These are phyloP conservation scores for Stagonosporopsis cucurbitacearum DNA, from an alignment of 2,329 filamentous ascomycete species.

Conservation along the genomic window DNA sequence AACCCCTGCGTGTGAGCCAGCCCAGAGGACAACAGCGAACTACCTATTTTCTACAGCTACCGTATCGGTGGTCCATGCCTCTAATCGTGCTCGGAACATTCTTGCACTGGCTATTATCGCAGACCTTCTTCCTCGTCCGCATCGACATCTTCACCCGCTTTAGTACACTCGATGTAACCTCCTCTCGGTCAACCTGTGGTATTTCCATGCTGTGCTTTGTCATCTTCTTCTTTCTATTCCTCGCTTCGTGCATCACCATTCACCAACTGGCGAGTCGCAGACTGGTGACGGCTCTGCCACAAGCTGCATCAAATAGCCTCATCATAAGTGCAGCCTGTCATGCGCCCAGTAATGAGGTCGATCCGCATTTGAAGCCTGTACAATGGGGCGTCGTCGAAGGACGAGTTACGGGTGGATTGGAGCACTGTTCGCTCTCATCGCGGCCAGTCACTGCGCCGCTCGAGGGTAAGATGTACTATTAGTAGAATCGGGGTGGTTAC, in stretches of 20 bases:
- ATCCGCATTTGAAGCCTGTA: constrained; percentile 24
- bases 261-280: constrained; percentile 69
- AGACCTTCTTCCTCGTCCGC: constrained; percentile 50
- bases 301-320: constrained; percentile 73
- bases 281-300: constrained; percentile 76
- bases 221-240: neutral
- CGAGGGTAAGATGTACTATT: constrained; percentile 2
- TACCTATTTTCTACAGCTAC: constrained; percentile 52
- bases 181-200: constrained; percentile 15
- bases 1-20: constrained; percentile 47
- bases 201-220: constrained; percentile 12
- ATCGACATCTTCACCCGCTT: constrained; percentile 10
- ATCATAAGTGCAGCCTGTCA: constrained; percentile 39
- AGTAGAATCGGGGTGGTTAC: too few species aligned
- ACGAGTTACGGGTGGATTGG: neutral
- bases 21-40: constrained; percentile 43
- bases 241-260: neutral
- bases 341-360: constrained; percentile 18
- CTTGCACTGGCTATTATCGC: constrained; percentile 55
- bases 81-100: constrained; percentile 39
- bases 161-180: neutral
- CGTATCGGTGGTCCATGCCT: constrained; percentile 48
- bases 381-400: constrained; percentile 31
- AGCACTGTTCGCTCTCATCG: constrained; percentile 11
- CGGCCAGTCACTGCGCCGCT: neutral